Evolutionary conservation across 495 filamentous ascomycete genomes (phyloP).

Genomic region (Talaromyces liani): DNA sequence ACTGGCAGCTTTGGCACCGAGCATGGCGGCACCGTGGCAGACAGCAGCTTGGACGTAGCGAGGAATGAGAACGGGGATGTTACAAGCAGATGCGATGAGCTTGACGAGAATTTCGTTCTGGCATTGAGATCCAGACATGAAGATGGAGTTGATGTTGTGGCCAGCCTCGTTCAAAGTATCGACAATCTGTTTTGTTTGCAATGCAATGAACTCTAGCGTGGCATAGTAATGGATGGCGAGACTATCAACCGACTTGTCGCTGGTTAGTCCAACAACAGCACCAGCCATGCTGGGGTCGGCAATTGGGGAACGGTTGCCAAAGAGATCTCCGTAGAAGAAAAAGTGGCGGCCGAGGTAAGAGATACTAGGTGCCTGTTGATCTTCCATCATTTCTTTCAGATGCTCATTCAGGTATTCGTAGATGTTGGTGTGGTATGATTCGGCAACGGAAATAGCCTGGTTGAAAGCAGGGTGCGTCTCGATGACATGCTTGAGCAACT

Average conservation of each 20-base stretch:
- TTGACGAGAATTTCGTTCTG: conserved; percentile 88
- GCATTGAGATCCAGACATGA: conserved; percentile 97
- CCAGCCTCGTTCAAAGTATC: conserved; percentile 84
- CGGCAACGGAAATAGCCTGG: conserved; percentile 65
- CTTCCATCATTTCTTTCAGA: conserved; percentile 64
- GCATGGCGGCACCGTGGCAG: conserved; percentile 92
- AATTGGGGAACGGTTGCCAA: conserved; percentile 91
- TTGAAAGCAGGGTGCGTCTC: conserved; percentile 87
- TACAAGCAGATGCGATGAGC: conserved; percentile 82
- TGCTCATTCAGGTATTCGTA: conserved; percentile 93
- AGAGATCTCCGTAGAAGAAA: conserved; percentile 98
- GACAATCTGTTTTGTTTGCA: conserved; percentile 93
- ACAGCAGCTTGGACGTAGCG: conserved; percentile 93
- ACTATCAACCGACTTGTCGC: conserved; percentile 75
- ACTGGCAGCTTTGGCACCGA: conserved; percentile 90
- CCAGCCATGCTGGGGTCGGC: conserved; percentile 90
- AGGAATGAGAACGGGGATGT: conserved; percentile 86
- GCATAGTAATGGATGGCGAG: conserved; percentile 88
- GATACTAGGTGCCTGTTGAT: conserved; percentile 61
- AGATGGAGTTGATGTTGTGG: conserved; percentile 81
- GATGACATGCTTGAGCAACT: conserved; percentile 86
- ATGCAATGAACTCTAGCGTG: conserved; percentile 92
- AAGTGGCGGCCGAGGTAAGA: conserved; percentile 84
- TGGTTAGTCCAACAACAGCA: conserved; percentile 74
- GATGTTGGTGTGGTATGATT: conserved; percentile 72